Base-by-base conservation (phyloP, 2,329 filamentous ascomycete species). In the Boeremia exigua region DNA sequence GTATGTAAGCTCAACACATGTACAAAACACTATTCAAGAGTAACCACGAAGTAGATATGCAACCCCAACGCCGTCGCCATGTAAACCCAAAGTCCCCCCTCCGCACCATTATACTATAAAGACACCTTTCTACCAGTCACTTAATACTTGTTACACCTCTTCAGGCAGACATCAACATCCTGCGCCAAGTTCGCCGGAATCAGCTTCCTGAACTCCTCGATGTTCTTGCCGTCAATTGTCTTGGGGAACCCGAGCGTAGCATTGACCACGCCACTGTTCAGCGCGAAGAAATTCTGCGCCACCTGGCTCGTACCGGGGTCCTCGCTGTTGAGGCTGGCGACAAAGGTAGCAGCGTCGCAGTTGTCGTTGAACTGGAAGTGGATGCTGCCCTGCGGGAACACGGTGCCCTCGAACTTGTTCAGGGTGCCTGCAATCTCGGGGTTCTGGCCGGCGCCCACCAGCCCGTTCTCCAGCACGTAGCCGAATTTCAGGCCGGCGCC, bases 161-260 rank as follows among this genome's bases (percentile, higher is more conserved):
- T 67, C 65, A 86, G 70, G 69, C 84, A 87, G 58, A 76, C 65
- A 56, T 85, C 80, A 11, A 86, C 78, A 45, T 82, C 82, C 19
- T 78, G 68, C 3, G 83, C 82, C 38, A 86, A 76, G 54, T 79
- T 82, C 9, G 67, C 66, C 14, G 84, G 84, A 36, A 78, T 75
- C 7, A 33, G 33, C 48, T 68, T 67, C 30, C 72, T 47, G 59
- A 78, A 77, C 30, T 64, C 43, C 56, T 75, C 69, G 17, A 78
- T 72, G 53, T 77, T 71, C 56, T 63, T 61, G 2, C 72, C 73
- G 33, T 74, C 63, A 33, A 77, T 62, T 2, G 44, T 60, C 47
- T 68, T 60, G 2, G 74, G 74, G 55, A 75, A 73, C 2, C 75
- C 76, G 12, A 78, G 64, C 1, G 74, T 74, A 15, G 76, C 75